These are phyloP conservation scores for Tricholoma sp. DNA, from an alignment of 768 basidiomycete genomes.

Conservation along the genomic window DNA sequence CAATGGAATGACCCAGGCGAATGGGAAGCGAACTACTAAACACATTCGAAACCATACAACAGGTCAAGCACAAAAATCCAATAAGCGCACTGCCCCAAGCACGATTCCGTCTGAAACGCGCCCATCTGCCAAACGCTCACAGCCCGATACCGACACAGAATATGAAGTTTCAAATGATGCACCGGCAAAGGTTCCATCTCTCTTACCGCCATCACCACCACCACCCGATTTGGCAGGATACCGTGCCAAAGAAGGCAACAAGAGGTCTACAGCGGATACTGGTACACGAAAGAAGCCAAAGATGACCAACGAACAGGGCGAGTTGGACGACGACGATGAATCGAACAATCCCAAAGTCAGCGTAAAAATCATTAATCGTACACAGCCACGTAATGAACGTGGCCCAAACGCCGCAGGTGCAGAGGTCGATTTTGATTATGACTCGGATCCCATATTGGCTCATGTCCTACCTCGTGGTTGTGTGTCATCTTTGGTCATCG, in stretches of 20 bases:
- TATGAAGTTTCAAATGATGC: conserved; percentile 10
- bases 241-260: conserved; percentile 29
- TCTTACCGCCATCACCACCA: conserved; percentile 71
- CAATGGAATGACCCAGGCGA: background rate
- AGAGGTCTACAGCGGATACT: conserved; percentile 28
- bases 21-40: conserved; percentile 1
- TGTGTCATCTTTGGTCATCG: conserved; percentile 12
- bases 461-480: conserved; percentile 28
- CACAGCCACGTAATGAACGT: conserved; percentile 14
- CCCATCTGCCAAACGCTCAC: conserved; percentile 37
- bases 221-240: conserved; percentile 28
- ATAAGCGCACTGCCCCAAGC: background rate
- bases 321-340: conserved; percentile 26
- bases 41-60: background rate
- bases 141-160: conserved; percentile 30
- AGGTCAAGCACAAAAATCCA: background rate
- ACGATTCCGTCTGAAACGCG: background rate
- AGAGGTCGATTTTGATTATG: conserved; percentile 27
- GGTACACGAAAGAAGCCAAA: conserved; percentile 45
- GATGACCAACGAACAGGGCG: conserved; percentile 25
- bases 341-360: conserved; percentile 22
- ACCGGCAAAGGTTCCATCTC: conserved; percentile 21
- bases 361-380: conserved; percentile 31
- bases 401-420: conserved; percentile 16
- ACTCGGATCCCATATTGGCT: conserved; percentile 30